A percentile compares a stretch with the other conserved stretches of the same genome.
Evolutionary conservation across 2,329 filamentous ascomycete genomes (phyloP).

Genomic region (Nemania diffusa): DNA sequence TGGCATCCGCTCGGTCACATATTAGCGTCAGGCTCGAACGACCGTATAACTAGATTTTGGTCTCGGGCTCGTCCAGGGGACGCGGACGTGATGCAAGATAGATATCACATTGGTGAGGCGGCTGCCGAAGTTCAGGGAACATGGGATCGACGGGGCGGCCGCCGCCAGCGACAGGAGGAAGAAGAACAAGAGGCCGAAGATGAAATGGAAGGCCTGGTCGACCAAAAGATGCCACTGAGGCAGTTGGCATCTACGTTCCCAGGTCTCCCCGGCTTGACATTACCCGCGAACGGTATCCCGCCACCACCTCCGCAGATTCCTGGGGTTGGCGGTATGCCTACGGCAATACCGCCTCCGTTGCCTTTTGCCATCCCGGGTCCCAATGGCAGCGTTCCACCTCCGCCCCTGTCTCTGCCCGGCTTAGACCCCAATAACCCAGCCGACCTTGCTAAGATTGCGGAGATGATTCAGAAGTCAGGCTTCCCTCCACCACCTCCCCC

Average conservation of each 20-base stretch:
- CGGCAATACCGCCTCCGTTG: constrained; percentile 56
- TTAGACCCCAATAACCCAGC: constrained; percentile 69
- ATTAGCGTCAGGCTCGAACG: constrained; percentile 93
- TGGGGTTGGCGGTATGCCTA: constrained; percentile 46
- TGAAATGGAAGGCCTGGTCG: constrained; percentile 89
- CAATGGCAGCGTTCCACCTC: constrained; percentile 50
- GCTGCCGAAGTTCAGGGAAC: constrained; percentile 96
- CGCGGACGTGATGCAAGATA: constrained; percentile 83
- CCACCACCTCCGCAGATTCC: constrained; percentile 51
- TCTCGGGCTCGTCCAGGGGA: constrained; percentile 90
- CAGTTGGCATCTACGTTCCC: constrained; percentile 62
- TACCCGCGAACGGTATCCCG: constrained; percentile 52
- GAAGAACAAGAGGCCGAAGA: constrained; percentile 95
- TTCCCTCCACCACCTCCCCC: constrained; percentile 68
- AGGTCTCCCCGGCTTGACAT: constrained; percentile 65
- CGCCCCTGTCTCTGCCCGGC: constrained; percentile 62
- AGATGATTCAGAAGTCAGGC: constrained; percentile 73
- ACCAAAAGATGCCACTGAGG: constrained; percentile 82
- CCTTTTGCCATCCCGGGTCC: constrained; percentile 61
- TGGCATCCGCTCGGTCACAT: constrained; percentile 98
- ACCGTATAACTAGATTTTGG: constrained; percentile 97
- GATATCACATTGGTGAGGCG: constrained; percentile 94
- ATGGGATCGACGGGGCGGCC: constrained; percentile 82
- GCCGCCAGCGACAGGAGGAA: constrained; percentile 84
- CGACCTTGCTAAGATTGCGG: constrained; percentile 69